phyloP scores from a whole-genome alignment of 805 yeast genomes.

The Candida methanosorbosa region DNA sequence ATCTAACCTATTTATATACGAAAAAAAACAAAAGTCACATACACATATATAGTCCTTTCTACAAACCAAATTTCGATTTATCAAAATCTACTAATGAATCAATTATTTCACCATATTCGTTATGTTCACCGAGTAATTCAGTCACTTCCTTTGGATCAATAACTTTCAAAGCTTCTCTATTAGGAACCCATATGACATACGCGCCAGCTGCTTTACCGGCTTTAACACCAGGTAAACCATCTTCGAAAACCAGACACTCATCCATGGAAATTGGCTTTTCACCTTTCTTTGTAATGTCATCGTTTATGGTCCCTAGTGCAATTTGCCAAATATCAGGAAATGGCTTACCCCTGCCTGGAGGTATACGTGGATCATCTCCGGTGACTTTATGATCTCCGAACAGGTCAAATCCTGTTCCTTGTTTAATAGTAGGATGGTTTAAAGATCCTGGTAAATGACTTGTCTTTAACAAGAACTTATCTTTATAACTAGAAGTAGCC shows the following conservation, averaged over 20 bases:
- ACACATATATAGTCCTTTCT: not conserved
- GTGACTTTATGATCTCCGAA: slow-evolving; percentile 66
- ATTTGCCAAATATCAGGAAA: slow-evolving; percentile 86
- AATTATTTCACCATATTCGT: slow-evolving; percentile 48
- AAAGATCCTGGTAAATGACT: slow-evolving; percentile 39
- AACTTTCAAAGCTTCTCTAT: slow-evolving; percentile 55
- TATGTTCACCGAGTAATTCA: slow-evolving; percentile 31
- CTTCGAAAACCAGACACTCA: slow-evolving; percentile 90
- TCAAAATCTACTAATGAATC: slow-evolving; percentile 46
- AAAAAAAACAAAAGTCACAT: not conserved
- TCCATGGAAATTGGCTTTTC: slow-evolving; percentile 46
- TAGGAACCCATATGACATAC: slow-evolving; percentile 92
- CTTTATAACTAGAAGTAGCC: slow-evolving; percentile 73
- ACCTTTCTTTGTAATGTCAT: slow-evolving; percentile 29
- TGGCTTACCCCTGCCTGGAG: slow-evolving; percentile 88
- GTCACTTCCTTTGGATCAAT: slow-evolving; percentile 39
- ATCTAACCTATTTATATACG: not conserved
- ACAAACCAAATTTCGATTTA: slow-evolving; percentile 34
- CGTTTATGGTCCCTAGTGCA: slow-evolving; percentile 66
- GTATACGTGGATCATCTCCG: slow-evolving; percentile 83
- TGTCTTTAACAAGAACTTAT: slow-evolving; percentile 66
- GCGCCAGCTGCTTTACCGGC: slow-evolving; percentile 83
- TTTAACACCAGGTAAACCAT: slow-evolving; percentile 84
- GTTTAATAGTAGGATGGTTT: no score
- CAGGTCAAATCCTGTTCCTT: slow-evolving; percentile 42